Percentiles rank a stretch among this genome's conserved stretches.
phyloP scores from a whole-genome alignment of 352 stramenopile species.

The Pythium diclinum region DNA sequence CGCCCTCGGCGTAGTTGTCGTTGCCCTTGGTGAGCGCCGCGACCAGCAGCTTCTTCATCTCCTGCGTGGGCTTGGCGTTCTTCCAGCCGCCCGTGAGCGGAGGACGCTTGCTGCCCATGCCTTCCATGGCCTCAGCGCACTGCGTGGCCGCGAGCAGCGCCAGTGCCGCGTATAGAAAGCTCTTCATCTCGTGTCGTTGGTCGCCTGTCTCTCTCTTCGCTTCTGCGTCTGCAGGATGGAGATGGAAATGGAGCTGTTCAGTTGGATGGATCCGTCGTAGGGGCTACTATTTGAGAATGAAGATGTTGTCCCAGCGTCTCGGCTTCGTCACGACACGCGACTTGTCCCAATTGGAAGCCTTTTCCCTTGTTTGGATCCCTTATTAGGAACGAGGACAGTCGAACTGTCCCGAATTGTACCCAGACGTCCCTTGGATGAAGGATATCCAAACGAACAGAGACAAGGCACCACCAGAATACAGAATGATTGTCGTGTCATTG shows the following conservation, averaged over 20 bases:
- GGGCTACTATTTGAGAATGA: not conserved
- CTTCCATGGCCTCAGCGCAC: slow-evolving; percentile 16
- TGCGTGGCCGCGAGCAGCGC: slow-evolving; percentile 4
- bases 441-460: not conserved
- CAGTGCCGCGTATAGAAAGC: not conserved
- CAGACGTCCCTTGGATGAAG: not conserved
- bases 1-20: slow-evolving; percentile 29
- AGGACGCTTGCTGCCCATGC: slow-evolving; percentile 10
- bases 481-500: slow-evolving; percentile 8
- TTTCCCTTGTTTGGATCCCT: not conserved
- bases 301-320: not conserved
- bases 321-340: not conserved
- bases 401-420: not conserved
- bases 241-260: slow-evolving; percentile 4
- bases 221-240: not conserved
- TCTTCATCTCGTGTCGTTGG: slow-evolving; percentile 1
- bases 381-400: not conserved
- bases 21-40: slow-evolving; percentile 25
- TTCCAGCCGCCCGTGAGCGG: slow-evolving; percentile 18
- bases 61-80: slow-evolving; percentile 20
- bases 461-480: not conserved
- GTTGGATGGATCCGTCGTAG: not conserved
- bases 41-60: slow-evolving; percentile 26
- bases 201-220: not conserved
- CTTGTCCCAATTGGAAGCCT: slow-evolving; percentile 2